These are phyloP conservation scores for Diaporthe sp. DNA, from an alignment of 2,329 filamentous ascomycete genomes.

Conservation along the genomic window DNA sequence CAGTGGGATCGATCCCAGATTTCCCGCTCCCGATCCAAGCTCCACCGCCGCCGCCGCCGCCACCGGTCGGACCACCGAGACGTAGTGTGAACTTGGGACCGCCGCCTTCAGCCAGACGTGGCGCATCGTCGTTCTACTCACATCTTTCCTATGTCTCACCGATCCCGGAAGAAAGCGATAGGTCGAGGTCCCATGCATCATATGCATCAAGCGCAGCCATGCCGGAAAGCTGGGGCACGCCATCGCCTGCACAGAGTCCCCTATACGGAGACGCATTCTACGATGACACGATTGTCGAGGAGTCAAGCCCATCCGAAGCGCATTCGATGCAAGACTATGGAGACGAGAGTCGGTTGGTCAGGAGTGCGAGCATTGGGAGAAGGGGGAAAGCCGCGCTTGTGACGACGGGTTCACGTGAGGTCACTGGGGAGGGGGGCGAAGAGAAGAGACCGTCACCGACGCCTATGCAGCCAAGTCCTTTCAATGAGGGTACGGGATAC, in stretches of 20 bases:
- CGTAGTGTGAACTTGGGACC: conserved; percentile 70
- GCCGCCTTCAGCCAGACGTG: conserved; percentile 71
- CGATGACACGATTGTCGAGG: conserved; percentile 64
- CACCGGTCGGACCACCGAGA: conserved; percentile 51
- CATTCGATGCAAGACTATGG: conserved; percentile 54
- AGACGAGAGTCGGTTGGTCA: conserved; percentile 70
- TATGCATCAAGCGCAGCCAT: conserved; percentile 81
- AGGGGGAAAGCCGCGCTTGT: conserved; percentile 71
- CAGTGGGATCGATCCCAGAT: conserved; percentile 71
- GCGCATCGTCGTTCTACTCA: conserved; percentile 75
- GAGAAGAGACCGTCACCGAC: conserved; percentile 52
- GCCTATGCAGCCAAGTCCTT: conserved; percentile 55
- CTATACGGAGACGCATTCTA: conserved; percentile 63
- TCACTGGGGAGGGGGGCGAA: conserved; percentile 46
- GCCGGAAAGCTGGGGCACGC: conserved; percentile 74
- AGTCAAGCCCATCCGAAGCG: conserved; percentile 45
- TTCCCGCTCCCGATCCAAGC: conserved; percentile 62
- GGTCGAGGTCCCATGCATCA: conserved; percentile 71
- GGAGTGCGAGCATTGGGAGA: conserved; percentile 73
- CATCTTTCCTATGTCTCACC: conserved; percentile 78
- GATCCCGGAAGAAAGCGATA: conserved; percentile 79
- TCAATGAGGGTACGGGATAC: conserved; percentile 61
- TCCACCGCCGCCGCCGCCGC: conserved; percentile 42
- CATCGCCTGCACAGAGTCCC: conserved; percentile 60
- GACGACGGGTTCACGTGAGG: conserved; percentile 46